Evolutionary conservation across 345 rosid genomes (phyloP), one percentile per base, ranked within the genome.

Genomic region (Hypericum androsaemum): DNA sequence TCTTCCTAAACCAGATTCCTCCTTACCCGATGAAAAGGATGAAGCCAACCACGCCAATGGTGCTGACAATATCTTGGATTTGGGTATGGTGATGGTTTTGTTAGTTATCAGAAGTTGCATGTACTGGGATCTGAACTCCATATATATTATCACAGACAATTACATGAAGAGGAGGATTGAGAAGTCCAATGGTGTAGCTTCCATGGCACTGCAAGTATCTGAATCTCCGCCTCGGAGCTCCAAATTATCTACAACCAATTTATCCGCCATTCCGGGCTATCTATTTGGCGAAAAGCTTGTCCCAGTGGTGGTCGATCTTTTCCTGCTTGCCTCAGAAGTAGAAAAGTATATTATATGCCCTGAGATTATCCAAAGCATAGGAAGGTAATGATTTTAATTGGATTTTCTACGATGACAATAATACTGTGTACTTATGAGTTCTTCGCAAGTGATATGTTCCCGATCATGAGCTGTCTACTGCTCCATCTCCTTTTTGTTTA

Each of bases 361-460:
- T 0, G 98, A 92, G 80, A 65, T 88, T 71, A 80, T 92, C 65
- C 95, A 81, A 52, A 75, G 70, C 60, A 83, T 92, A 54, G 84
- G 83, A 70, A 83, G 98, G 98, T 90, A 80, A 56, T 38, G 37
- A 36, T 53, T 58, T 50, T 64, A 66, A 8, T 47, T 37, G 13
- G 3, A 22, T 44, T 10, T 64, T 53, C 22, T 55, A 46, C 50
- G 14, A 39, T 39, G 47, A 22, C 12, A 15, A 15, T 13, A 36
- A 15, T 12, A 22, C 32, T 45, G 6, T 66, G 49, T 52, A 48
- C 17, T 13, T 54, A 47, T 41, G 16, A n/a, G 15, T 41, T 36
- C 41, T 48, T 7, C 6, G 6, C 6, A 13, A 12, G 14, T 53
- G 28, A 43, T 6, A 12, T 35, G 7, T 42, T 10, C 12, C 17